Evolutionary conservation across 2,329 filamentous ascomycete species (phyloP).

Genomic region (Arthrocladium fulminans): DNA sequence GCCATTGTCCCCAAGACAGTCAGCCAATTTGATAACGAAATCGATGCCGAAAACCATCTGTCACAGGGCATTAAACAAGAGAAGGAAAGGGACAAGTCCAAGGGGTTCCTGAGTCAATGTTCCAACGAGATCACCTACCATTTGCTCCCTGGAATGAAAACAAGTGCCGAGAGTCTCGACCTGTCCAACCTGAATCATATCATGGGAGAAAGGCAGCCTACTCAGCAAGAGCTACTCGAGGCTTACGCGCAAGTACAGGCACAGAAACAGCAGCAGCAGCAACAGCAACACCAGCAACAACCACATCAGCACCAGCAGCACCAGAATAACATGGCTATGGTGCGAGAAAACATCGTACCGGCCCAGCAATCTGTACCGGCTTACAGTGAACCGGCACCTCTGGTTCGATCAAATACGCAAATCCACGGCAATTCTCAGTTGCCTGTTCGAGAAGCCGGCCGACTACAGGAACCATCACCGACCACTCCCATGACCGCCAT

Average conservation of each 20-base stretch:
- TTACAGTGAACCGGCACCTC: conserved; percentile 33
- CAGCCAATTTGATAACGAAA: conserved; percentile 43
- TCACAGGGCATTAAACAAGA: conserved; percentile 47
- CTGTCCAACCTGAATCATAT: conserved; percentile 34
- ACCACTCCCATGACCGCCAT: conserved; percentile 45
- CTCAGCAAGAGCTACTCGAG: conserved; percentile 50
- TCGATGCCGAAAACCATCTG: conserved; percentile 33
- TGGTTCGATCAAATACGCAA: conserved; percentile 35
- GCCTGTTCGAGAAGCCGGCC: conserved; percentile 33
- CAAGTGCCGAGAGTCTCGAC: conserved; percentile 44
- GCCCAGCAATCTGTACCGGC: conserved; percentile 44
- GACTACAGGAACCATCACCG: conserved; percentile 28
- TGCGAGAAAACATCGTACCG: conserved; percentile 50
- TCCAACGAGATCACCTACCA: conserved; percentile 61
- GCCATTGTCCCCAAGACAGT: conserved; percentile 15
- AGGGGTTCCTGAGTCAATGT: conserved; percentile 55
- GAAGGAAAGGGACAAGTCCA: conserved; percentile 53
- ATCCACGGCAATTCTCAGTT: conserved; percentile 32
- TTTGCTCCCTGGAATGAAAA: conserved; percentile 55
- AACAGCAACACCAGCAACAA: too few species aligned
- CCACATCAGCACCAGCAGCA: conserved; percentile 45
- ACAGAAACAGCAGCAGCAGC: conserved; percentile 44
- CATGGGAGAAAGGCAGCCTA: conserved; percentile 43
- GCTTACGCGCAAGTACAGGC: conserved; percentile 50
- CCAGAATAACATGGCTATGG: conserved; percentile 37